phyloP scores from a whole-genome alignment of 1,139 yeast genomes.

The Scheffersomyces parashehatae region DNA sequence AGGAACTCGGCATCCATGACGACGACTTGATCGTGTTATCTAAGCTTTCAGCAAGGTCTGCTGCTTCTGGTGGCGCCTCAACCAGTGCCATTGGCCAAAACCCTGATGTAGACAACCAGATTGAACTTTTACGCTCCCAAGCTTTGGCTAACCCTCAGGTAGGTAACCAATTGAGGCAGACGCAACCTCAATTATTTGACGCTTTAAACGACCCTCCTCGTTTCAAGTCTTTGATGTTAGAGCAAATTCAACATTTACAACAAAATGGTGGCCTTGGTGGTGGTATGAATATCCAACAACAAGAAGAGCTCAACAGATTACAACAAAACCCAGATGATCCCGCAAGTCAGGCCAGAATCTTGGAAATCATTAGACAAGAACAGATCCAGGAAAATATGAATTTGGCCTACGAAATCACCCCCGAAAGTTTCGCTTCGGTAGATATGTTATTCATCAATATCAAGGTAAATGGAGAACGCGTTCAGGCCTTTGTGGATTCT shows the following conservation, averaged over 20 bases:
- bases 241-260: constrained; percentile 21
- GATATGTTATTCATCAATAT: constrained; percentile 81
- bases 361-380: constrained; percentile 69
- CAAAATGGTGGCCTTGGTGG: constrained; percentile 6
- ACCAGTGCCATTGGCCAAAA: not conserved
- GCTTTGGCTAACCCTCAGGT: constrained; percentile 40
- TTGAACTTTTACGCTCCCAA: constrained; percentile 54
- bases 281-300: constrained; percentile 18
- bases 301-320: constrained; percentile 52
- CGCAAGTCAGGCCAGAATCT: constrained; percentile 64
- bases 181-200: constrained; percentile 45
- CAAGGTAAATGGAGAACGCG: constrained; percentile 73
- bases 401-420: constrained; percentile 81
- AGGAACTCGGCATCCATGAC: constrained; percentile 48
- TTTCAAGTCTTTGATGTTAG: constrained; percentile 50
- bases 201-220: constrained; percentile 52
- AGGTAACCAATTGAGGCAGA: constrained; percentile 30
- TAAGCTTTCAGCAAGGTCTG: constrained; percentile 9
- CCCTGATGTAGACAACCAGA: constrained; percentile 2
- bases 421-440: constrained; percentile 83
- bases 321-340: constrained; percentile 71
- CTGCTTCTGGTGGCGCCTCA: constrained; percentile 2
- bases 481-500: constrained; percentile 92
- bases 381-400: constrained; percentile 77
- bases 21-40: constrained; percentile 56